Evolutionary conservation across 768 basidiomycete genomes (phyloP).

Genomic region (Grammothele lineata): DNA sequence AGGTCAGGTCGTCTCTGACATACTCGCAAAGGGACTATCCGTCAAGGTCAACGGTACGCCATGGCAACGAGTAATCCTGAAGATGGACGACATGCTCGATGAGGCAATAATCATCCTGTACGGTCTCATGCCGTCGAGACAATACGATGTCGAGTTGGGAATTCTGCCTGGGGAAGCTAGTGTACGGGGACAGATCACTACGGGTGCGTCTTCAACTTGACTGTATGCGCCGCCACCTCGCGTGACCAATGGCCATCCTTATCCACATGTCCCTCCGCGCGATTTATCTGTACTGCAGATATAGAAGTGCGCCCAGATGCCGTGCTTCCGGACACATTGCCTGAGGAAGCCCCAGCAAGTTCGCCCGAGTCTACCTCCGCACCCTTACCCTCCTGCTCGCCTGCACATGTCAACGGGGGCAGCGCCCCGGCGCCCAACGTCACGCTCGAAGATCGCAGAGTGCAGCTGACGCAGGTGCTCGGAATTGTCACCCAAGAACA

Average conservation of each 20-base stretch:
- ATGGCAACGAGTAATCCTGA: conserved; percentile 77
- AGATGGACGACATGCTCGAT: conserved; percentile 75
- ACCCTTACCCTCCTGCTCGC: conserved; percentile 5
- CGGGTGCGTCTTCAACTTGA: conserved; percentile 31
- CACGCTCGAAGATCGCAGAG: conserved; percentile 63
- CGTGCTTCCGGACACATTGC: conserved; percentile 2
- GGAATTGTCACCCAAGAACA: conserved; percentile 60
- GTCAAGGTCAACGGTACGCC: conserved; percentile 76
- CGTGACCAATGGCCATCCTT: no score
- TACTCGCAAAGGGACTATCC: conserved; percentile 68
- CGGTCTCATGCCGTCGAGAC: conserved; percentile 81
- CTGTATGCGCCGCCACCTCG: no score
- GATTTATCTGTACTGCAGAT: no score
- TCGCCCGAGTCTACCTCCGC: conserved; percentile 8
- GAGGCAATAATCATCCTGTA: conserved; percentile 91
- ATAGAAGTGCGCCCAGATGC: conserved; percentile 10
- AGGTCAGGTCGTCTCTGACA: conserved; percentile 50
- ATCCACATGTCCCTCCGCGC: no score
- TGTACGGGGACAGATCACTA: conserved; percentile 64
- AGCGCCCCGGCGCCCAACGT: conserved; percentile 29
- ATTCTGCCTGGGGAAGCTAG: conserved; percentile 58
- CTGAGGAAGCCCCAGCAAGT: conserved; percentile 4
- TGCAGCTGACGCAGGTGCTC: conserved; percentile 66
- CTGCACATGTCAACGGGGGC: conserved; percentile 11
- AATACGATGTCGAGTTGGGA: conserved; percentile 86